Evolutionary conservation across 441 rosid species (phyloP), one percentile per base, ranked within the genome.

Genomic region (Theobroma grandiflorum): DNA sequence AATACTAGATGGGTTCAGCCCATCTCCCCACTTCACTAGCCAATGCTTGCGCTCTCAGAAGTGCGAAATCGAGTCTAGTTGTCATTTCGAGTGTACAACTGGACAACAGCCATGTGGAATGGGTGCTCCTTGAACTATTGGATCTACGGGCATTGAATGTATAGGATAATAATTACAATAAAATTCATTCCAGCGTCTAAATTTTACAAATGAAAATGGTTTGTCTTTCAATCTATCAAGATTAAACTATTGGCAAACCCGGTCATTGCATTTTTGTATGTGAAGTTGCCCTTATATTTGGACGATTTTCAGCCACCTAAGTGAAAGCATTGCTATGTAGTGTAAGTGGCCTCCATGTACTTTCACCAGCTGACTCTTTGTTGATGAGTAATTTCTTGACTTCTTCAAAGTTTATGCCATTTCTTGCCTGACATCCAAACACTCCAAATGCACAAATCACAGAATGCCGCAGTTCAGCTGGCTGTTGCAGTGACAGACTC

Each of bases 401-500:
- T 73, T 38, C 50, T 37, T 55, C 64, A 3, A 40, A 73, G 52
- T 38, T 35, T 35, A 18, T 16, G 15, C 45, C 43, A 50, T 31
- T 69, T 16, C 58, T 70, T 50, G 8, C 75, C 62, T 18, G 45
- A 72, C 75, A 72, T 52, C 75, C 61, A 50, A 15, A 72, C 31
- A 12, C 76, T 38, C 37, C 47, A 20, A 6, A 20, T 53, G 35
- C 18, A 1, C 47, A 35, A 38, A 37, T n/a, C 35, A n/a, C 42
- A 49, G 35, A 18, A 35, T 53, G 37, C 18, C 26, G 74, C 75
- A 77, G 53, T 74, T 87, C 77, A 89, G 78, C 68, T 80, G 33
- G 87, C 82, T 22, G 88, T 79, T 38, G 90, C 82, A 53, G 88
- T 78, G 26, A 89, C 93, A 42, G 98, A 96, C 71, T 85, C 90